These are phyloP conservation scores for Paspalum vaginatum DNA, from an alignment of 176 grass and related monocot genomes.

Conservation along the genomic window DNA sequence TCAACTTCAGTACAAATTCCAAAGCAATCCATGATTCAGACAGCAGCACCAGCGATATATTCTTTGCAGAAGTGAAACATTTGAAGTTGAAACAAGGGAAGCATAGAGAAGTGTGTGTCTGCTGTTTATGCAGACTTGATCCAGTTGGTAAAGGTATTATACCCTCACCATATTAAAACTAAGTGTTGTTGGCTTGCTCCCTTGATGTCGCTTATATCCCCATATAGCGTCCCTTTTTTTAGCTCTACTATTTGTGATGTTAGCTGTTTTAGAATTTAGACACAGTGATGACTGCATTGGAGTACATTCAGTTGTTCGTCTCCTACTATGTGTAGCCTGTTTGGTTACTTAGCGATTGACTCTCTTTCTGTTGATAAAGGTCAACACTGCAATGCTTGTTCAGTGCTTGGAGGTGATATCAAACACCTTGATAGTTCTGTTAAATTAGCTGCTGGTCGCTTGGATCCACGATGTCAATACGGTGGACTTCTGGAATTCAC, in stretches of 20 bases:
- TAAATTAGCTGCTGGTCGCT: conserved; percentile 14
- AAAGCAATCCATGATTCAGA: conserved; percentile 20
- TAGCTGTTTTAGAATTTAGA: background rate
- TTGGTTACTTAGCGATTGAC: conserved; percentile 15
- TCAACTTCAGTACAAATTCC: conserved; percentile 37
- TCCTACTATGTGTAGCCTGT: background rate
- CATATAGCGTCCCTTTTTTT: background rate
- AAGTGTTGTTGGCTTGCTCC: background rate
- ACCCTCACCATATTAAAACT: background rate
- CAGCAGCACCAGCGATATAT: background rate
- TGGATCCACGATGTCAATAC: background rate
- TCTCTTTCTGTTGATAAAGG: conserved; percentile 24
- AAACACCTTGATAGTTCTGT: conserved; percentile 13
- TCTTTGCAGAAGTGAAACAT: conserved; percentile 39
- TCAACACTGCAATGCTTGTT: conserved; percentile 30
- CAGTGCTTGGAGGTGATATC: no score
- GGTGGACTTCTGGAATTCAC: background rate
- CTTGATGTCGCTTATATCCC: no score
- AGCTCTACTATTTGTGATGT: background rate
- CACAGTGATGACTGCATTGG: background rate
- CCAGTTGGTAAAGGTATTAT: background rate
- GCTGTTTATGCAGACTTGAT: conserved; percentile 21
- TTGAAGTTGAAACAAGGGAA: no score
- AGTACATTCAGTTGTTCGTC: background rate
- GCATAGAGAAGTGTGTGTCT: background rate